phyloP scores from a whole-genome alignment of 116 monocot genomes.

The Zostera marina region DNA sequence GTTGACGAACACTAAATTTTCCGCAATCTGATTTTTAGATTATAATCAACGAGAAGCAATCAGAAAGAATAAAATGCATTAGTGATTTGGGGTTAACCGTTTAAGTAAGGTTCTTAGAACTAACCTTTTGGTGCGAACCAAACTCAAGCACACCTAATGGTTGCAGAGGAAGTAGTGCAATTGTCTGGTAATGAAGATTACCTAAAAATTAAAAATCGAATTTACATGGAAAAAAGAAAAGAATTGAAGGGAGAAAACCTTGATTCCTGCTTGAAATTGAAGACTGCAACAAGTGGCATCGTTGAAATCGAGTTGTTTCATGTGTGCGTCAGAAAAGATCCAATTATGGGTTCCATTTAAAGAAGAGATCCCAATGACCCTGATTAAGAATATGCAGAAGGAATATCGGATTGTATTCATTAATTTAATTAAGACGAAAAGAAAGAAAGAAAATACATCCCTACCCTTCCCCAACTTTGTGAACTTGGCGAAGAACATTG shows the following conservation, averaged over 20 bases:
- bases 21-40: conserved; percentile 28
- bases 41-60: neutral
- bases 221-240: neutral
- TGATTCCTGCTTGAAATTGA: conserved; percentile 56
- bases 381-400: conserved; percentile 11
- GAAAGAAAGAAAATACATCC: neutral
- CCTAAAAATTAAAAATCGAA: neutral
- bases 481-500: conserved; percentile 29
- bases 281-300: conserved; percentile 16
- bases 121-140: conserved; percentile 61
- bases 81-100: no score
- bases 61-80: neutral
- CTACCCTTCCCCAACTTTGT: conserved; percentile 58
- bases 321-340: conserved; percentile 31
- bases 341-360: conserved; percentile 33
- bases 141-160: conserved; percentile 57
- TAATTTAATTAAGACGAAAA: neutral
- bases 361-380: conserved; percentile 28
- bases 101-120: conserved; percentile 4
- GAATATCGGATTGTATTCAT: no score
- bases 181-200: conserved; percentile 33
- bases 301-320: conserved; percentile 3
- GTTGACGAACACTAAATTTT: conserved; percentile 35
- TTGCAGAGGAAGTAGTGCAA: conserved; percentile 37
- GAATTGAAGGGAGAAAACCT: conserved; percentile 19